Base-by-base conservation (phyloP, 2,329 filamentous ascomycete species). In the Colletotrichum somersetense region DNA sequence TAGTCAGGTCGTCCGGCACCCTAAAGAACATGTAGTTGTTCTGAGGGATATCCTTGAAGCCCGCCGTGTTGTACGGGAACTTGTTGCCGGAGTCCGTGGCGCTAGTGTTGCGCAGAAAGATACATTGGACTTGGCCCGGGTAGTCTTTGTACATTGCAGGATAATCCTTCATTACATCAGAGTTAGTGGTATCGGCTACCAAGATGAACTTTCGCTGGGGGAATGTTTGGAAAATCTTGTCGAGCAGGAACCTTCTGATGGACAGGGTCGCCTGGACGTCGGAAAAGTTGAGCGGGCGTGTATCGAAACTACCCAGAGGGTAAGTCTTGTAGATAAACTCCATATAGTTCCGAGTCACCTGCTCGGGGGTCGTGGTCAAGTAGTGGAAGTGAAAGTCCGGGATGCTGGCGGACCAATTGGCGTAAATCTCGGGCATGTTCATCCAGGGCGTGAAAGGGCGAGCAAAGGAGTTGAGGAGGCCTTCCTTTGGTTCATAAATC, bases 391-490 rank as follows among this genome's bases (percentile, higher is more conserved):
- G 93, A 73, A 91, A 85, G 77, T 93, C 87, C 0, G 89, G 87
- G 18, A 93, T 84, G 30, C 85, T 88, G n/a, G 82, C 82, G 1
- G 88, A 90, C 92, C 92, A 95, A 77, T 94, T 93, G 75, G 90
- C 89, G 79, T 94, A 95, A 75, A 95, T 91, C 2, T 90, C 86
- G 0, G 92, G 92, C 93, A 95, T 95, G 81, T 95, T 92, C 85
- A 91, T 85, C 93, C 93, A 95, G 0, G 89, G 85, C 0, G 85
- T 87, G 78, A 93, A 95, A 0, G 91, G 85, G 5, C 89, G 87
- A 0, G 92, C 92, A 77, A 95, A 95, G 0, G 92, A 91, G 82
- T 95, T 95, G 14, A 95, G 84, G 0, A 95, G 84, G 6, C 93
- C 93, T 78, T 95, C 88, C 74, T 90, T 89, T 0, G 93, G 93